Evolutionary conservation across 768 basidiomycete genomes (phyloP).

Genomic region (Tricholoma matsutake): DNA sequence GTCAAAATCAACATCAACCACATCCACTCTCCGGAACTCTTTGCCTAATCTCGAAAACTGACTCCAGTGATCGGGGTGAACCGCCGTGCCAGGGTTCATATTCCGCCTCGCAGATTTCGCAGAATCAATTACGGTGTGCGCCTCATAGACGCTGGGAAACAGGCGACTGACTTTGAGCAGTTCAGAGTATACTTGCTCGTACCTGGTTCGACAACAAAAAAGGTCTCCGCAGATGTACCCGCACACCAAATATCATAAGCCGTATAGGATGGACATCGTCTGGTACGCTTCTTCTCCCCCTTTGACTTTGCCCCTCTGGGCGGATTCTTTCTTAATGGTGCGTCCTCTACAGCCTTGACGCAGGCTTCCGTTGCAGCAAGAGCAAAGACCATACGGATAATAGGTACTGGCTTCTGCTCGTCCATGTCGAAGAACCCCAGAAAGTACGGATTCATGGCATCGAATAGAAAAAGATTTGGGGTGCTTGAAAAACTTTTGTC

Average conservation of each 20-base stretch:
- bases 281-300: background rate
- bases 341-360: background rate
- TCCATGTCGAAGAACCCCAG: slow-evolving; percentile 14
- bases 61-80: background rate
- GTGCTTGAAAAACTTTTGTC: slow-evolving; percentile 9
- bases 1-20: background rate
- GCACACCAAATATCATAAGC: slow-evolving; percentile 4
- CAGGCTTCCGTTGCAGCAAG: slow-evolving; percentile 1
- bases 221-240: background rate
- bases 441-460: slow-evolving; percentile 19
- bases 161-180: background rate
- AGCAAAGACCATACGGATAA: slow-evolving; percentile 14
- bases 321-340: no score
- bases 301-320: background rate
- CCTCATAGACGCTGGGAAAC: background rate
- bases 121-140: no score
- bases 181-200: background rate
- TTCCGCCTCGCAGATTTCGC: background rate
- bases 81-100: background rate
- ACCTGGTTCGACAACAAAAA: background rate
- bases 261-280: background rate
- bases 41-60: background rate
- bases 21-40: background rate
- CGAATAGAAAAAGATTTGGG: slow-evolving; percentile 13
- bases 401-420: slow-evolving; percentile 4